Evolutionary conservation across 1,284 basidiomycete species (phyloP), one percentile per base, ranked within the genome.

Genomic region (Apiotrichum sp.): DNA sequence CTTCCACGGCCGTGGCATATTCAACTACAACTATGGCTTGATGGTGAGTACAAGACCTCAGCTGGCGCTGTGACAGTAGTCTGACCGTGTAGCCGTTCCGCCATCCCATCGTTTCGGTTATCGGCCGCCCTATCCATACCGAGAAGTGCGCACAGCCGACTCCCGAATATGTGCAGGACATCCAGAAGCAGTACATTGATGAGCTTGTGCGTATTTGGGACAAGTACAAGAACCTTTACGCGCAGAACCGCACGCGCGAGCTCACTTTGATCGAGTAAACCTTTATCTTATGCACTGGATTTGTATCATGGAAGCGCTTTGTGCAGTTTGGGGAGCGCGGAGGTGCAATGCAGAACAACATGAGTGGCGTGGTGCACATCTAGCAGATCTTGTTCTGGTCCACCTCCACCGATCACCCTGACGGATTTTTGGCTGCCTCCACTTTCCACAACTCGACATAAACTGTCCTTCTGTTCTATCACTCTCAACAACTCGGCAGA

Each of bases 171-270:
- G 75, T 99, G 31, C 84, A 85, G 62, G 81, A 84, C 47, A 80
- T 91, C 11, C 95, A 99, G 69, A 80, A 82, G 62, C 77, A 82
- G 61, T 99, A 99, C 73, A 98, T 98, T 61, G 87, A 87, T 53
- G 93, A 98, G 74, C 79, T 97, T 32, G 86, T 87, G 68, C 80
- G 92, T 50, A 93, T 96, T 64, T 97, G 93, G 93, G 83, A 97
- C 70, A 85, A 86, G 29, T 93, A 97, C 80, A 96, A 96, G 59
- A 75, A 78, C 53, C 61, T 77, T 8, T 78, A 77, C 52, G 77
- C 77, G 8, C 66, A 71, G 52, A 69, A 76, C 52, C 61, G 77
- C 35, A 77, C 75, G 14, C 72, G 72, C 45, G 77, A 77, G 56
- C 59, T 77, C 54, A 73, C 70, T 7, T 50, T 77, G 11, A 71